A percentile compares a stretch with the other conserved stretches of the same genome.
phyloP scores from a whole-genome alignment of 2,329 filamentous ascomycete genomes.

The Elsinoe ampelina region DNA sequence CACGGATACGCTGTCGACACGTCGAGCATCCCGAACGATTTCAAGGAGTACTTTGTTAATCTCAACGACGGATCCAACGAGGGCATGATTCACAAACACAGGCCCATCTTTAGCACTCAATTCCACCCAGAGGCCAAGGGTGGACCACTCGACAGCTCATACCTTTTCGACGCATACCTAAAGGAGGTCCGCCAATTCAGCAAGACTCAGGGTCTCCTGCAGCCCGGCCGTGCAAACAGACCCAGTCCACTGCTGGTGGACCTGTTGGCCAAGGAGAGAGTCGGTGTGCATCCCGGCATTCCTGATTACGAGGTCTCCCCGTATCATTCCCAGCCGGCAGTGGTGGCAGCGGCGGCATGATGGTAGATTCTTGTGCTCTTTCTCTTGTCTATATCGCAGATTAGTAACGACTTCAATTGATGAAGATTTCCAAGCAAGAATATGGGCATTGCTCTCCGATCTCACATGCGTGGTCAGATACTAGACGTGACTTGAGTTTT shows the following conservation, averaged over 20 bases:
- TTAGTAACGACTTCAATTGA: slow-evolving; percentile 9
- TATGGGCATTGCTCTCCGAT: background rate
- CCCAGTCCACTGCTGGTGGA: slow-evolving; percentile 84
- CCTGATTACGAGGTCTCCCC: slow-evolving; percentile 18
- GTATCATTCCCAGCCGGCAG: background rate
- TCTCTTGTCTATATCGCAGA: background rate
- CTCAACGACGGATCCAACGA: slow-evolving; percentile 97
- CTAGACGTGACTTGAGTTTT: too few relatives aligned
- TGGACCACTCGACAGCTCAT: slow-evolving; percentile 88
- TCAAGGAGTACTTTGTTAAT: slow-evolving; percentile 98
- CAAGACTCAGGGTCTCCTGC: slow-evolving; percentile 62
- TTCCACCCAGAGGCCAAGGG: slow-evolving; percentile 99
- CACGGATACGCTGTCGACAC: slow-evolving; percentile 94
- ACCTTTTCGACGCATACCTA: slow-evolving; percentile 94
- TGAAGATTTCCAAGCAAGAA: background rate
- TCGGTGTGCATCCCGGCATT: slow-evolving; percentile 57
- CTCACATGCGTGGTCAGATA: too few relatives aligned
- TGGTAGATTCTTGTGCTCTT: background rate
- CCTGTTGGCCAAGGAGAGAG: slow-evolving; percentile 84
- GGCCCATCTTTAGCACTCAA: slow-evolving; percentile 95
- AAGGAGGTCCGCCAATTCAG: slow-evolving; percentile 86
- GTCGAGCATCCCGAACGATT: slow-evolving; percentile 69
- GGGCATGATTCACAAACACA: slow-evolving; percentile 90
- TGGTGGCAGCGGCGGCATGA: slow-evolving; percentile 5
- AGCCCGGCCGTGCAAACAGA: slow-evolving; percentile 68